These are phyloP conservation scores for Biscogniauxia marginata DNA, from an alignment of 2,329 filamentous ascomycete species.

Conservation along the genomic window DNA sequence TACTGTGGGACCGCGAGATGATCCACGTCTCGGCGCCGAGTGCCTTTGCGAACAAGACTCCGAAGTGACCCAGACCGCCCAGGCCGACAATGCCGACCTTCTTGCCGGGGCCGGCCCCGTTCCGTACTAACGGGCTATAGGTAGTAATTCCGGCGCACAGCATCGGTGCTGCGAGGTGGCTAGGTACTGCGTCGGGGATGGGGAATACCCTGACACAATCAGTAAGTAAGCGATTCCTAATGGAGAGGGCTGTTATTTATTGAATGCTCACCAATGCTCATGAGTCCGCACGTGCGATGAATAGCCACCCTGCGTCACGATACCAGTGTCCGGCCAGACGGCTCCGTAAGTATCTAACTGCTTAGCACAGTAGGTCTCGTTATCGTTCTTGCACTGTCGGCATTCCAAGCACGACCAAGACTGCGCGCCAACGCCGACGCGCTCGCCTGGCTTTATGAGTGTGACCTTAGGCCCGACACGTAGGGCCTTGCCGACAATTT, in stretches of 20 bases:
- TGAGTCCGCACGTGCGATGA: conserved; percentile 68
- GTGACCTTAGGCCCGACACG: conserved; percentile 66
- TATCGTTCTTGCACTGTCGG: conserved; percentile 63
- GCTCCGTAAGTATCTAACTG: conserved; percentile 60
- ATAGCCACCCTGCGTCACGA: conserved; percentile 62
- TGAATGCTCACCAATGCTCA: conserved; percentile 61
- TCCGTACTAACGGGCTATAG: conserved; percentile 74
- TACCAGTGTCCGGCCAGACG: conserved; percentile 57
- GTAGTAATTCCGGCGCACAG: conserved; percentile 82
- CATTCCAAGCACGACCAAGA: conserved; percentile 64
- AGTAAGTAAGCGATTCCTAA: conserved; percentile 4
- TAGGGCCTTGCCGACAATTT: conserved; percentile 69
- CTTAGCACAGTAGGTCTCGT: conserved; percentile 67
- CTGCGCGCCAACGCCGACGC: conserved; percentile 69
- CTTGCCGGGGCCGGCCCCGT: conserved; percentile 74
- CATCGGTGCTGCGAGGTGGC: conserved; percentile 70
- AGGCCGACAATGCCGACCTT: conserved; percentile 75
- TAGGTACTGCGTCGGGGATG: conserved; percentile 70
- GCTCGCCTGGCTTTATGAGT: conserved; percentile 58
- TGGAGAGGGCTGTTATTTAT: neutral
- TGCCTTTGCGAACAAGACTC: conserved; percentile 67
- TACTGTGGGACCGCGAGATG: conserved; percentile 58
- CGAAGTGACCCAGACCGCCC: conserved; percentile 71
- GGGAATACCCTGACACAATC: conserved; percentile 54
- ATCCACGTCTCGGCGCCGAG: conserved; percentile 62